phyloP scores from a whole-genome alignment of 495 filamentous ascomycete genomes.

The Filosporella fistucella region DNA sequence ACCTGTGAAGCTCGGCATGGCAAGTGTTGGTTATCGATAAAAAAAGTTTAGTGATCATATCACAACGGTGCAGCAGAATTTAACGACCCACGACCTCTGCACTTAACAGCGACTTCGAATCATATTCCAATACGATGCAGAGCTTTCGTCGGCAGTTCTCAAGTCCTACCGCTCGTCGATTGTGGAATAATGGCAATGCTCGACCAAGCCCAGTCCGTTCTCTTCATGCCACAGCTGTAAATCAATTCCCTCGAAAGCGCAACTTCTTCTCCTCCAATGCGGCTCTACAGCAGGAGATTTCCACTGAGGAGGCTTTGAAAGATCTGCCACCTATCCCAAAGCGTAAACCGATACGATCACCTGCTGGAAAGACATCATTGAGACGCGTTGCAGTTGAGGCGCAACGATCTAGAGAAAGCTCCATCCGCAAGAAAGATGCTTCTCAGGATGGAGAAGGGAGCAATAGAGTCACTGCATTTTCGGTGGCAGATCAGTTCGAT shows the following conservation, averaged over 20 bases:
- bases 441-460: slow-evolving; percentile 24
- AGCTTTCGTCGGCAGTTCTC: slow-evolving; percentile 13
- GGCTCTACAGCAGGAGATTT: slow-evolving; percentile 31
- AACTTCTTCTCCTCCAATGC: slow-evolving; percentile 49
- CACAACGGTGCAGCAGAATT: not conserved
- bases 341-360: slow-evolving; percentile 37
- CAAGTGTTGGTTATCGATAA: not conserved
- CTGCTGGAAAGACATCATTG: slow-evolving; percentile 50
- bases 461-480: slow-evolving; percentile 73
- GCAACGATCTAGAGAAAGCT: slow-evolving; percentile 47
- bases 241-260: slow-evolving; percentile 33
- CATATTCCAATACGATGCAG: slow-evolving; percentile 6
- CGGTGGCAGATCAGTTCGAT: slow-evolving; percentile 82
- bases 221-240: slow-evolving; percentile 37
- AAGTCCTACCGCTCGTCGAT: not conserved
- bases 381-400: slow-evolving; percentile 56
- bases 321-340: slow-evolving; percentile 35
- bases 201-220: slow-evolving; percentile 8
- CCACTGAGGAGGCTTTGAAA: slow-evolving; percentile 15
- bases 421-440: slow-evolving; percentile 1
- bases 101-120: not conserved
- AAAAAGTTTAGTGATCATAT: not conserved
- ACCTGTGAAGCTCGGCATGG: not conserved
- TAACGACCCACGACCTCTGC: not conserved
- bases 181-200: slow-evolving; percentile 4